A percentile compares a stretch with the other conserved stretches of the same genome.
phyloP scores from a whole-genome alignment of 2,329 filamentous ascomycete species.

The Neonectria magnoliae region DNA sequence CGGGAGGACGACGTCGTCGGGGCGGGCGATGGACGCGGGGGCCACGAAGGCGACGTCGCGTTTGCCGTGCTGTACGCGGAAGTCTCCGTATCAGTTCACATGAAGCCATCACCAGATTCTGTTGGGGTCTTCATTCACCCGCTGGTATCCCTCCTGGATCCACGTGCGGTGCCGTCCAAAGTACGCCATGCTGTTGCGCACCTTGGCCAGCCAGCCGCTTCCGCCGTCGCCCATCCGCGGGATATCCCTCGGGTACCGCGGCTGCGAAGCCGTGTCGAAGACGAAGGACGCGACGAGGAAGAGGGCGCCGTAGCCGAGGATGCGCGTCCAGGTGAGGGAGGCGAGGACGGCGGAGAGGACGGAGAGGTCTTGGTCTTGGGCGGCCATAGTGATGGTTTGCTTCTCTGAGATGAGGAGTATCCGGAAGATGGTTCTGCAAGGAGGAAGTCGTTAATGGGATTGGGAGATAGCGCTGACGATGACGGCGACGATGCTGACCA shows the following conservation, averaged over 20 bases:
- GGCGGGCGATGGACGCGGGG: conserved; percentile 52
- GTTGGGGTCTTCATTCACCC: conserved; percentile 39
- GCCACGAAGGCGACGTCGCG: conserved; percentile 54
- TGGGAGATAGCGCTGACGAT: neutral
- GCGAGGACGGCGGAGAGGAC: conserved; percentile 37
- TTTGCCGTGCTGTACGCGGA: conserved; percentile 50
- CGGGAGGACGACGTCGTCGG: conserved; percentile 57
- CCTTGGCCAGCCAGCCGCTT: conserved; percentile 46
- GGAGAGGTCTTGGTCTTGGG: conserved; percentile 12
- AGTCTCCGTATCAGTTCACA: neutral
- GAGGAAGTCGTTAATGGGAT: neutral
- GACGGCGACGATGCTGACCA: neutral
- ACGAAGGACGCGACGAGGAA: conserved; percentile 52
- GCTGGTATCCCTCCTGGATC: conserved; percentile 55
- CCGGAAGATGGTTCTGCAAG: too few species aligned
- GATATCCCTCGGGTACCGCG: conserved; percentile 52
- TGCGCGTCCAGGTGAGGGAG: conserved; percentile 44
- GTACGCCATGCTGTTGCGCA: conserved; percentile 54
- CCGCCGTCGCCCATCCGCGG: conserved; percentile 53
- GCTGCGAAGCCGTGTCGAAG: conserved; percentile 52
- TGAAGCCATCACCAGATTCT: neutral
- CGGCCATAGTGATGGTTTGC: conserved; percentile 9
- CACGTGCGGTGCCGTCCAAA: conserved; percentile 51
- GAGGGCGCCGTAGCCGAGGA: conserved; percentile 41
- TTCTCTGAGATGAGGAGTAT: too few species aligned